Percentiles rank a stretch among this genome's conserved stretches.
Conservation (phyloP, 495 filamentous ascomycete genomes). For the Hyaloscypha variabilis region DNA sequence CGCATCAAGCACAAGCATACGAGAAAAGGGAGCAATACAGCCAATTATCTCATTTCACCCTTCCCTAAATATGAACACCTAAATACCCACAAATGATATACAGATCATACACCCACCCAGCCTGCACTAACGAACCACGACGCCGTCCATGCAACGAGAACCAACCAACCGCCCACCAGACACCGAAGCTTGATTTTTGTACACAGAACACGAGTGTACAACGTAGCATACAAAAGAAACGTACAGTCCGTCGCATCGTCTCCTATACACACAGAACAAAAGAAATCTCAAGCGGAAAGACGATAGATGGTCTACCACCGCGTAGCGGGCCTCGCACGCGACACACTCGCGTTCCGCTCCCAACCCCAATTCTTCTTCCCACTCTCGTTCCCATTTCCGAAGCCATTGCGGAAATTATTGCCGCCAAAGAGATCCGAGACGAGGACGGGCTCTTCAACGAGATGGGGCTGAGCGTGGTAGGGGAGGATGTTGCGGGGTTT, state of each 20-base stretch:
- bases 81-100: background rate
- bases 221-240: constrained; percentile 9
- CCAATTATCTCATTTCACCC: background rate
- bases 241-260: constrained; percentile 19
- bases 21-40: background rate
- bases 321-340: constrained; percentile 11
- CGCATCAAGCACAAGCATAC: too few relatives aligned
- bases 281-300: constrained; percentile 5
- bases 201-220: background rate
- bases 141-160: background rate
- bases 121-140: background rate
- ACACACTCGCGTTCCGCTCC: constrained; percentile 1
- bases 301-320: constrained; percentile 17
- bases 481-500: constrained; percentile 16
- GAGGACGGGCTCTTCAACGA: constrained; percentile 21
- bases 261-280: background rate
- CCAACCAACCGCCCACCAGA: background rate
- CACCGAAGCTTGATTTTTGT: background rate
- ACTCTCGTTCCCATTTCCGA: constrained; percentile 13
- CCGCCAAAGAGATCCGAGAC: constrained; percentile 14
- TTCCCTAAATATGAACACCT: background rate
- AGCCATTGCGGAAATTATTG: constrained; percentile 18
- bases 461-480: constrained; percentile 22
- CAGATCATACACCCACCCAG: background rate
- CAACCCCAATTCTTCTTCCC: constrained; percentile 26